Conservation (phyloP, 805 yeast genomes). For the Starmerella gropengiesseri region DNA sequence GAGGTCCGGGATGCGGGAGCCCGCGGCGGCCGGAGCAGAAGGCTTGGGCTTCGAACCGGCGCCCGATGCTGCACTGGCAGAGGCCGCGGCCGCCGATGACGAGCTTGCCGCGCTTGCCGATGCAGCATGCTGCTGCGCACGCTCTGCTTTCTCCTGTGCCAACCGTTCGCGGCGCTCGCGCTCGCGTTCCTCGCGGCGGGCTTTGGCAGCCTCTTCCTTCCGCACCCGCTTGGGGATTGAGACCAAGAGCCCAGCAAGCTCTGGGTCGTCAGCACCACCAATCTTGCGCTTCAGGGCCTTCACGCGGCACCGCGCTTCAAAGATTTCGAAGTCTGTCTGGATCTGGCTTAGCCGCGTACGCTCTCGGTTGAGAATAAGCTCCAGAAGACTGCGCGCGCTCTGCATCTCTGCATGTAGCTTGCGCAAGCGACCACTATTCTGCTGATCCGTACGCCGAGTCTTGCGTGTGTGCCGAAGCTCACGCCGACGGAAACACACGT, state of each 20-base stretch:
- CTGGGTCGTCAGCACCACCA: conserved; percentile 44
- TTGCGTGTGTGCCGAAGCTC: conserved; percentile 92
- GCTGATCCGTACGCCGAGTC: conserved; percentile 86
- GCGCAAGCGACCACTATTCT: conserved; percentile 75
- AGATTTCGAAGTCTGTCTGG: conserved; percentile 53
- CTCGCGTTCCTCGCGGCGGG: conserved; percentile 20
- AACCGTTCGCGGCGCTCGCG: conserved; percentile 18
- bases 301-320: conserved; percentile 59
- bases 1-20: conserved; percentile 87
- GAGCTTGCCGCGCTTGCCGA: conserved; percentile 9
- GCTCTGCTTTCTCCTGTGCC: conserved; percentile 19
- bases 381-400: conserved; percentile 58
- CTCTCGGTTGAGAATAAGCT: conserved; percentile 67
- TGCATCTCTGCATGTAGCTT: conserved; percentile 64
- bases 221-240: conserved; percentile 53
- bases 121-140: conserved; percentile 21
- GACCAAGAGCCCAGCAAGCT: conserved; percentile 73
- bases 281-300: conserved; percentile 65
- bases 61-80: conserved; percentile 22
- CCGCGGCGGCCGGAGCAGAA: conserved; percentile 32
- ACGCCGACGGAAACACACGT: conserved; percentile 88
- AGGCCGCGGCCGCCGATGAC: conserved; percentile 28
- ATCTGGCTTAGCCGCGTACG: conserved; percentile 48
- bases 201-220: conserved; percentile 28
- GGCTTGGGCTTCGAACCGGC: conserved; percentile 29